Percentiles rank a stretch among this genome's conserved stretches.
Evolutionary conservation across 805 yeast species (phyloP).

Genomic region (Monosporozyma yasuniensis): DNA sequence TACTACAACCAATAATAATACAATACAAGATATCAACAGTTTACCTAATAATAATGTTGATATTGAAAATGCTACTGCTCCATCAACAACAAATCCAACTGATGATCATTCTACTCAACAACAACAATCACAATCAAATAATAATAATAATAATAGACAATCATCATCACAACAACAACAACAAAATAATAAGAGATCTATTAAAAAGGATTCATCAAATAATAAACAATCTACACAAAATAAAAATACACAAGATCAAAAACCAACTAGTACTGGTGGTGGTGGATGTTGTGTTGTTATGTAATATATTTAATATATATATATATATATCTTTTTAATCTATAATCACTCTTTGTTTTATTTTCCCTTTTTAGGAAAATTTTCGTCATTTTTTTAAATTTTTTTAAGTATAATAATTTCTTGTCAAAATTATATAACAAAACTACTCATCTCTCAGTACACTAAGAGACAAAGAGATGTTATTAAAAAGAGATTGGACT

Average conservation of each 20-base stretch:
- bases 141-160: too few species aligned
- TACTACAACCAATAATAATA: neutral
- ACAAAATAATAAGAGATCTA: too few species aligned
- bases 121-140: too few species aligned
- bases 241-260: neutral
- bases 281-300: slow-evolving; percentile 30
- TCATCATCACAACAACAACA: too few species aligned
- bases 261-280: slow-evolving; percentile 3
- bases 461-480: too few species aligned
- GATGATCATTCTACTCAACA: neutral
- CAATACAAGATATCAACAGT: too few species aligned
- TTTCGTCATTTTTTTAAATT: too few species aligned
- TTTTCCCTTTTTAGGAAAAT: neutral
- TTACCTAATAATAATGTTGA: neutral
- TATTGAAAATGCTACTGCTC: neutral
- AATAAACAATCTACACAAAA: too few species aligned
- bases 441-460: too few species aligned
- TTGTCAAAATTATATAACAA: too few species aligned
- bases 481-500: slow-evolving; percentile 11
- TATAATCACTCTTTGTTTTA: neutral
- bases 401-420: too few species aligned
- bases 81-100: neutral
- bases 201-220: too few species aligned
- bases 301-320: slow-evolving; percentile 5
- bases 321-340: neutral